Evolutionary conservation across 768 basidiomycete genomes (phyloP), one percentile per base, ranked within the genome.

Genomic region (Nidularia pulvinata): DNA sequence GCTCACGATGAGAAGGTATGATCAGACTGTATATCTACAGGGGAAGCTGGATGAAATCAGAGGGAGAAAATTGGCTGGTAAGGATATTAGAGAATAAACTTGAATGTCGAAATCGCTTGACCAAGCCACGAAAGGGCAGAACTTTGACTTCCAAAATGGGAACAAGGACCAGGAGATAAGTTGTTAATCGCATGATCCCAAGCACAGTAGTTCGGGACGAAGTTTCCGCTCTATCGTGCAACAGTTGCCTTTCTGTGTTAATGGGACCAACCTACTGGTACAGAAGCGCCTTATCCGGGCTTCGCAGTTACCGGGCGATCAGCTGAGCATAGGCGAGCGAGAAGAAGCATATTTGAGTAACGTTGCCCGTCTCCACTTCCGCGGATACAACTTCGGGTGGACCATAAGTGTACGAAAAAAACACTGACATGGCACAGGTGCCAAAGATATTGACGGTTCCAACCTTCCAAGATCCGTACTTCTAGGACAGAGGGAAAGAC

Each of bases 181-280:
- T 46, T 46, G 30, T 37, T 13, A 33, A 48, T 48, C 49, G n/a
- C 34, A 19, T 48, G 47, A 53, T 48, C 43, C 30, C 46, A 48
- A n/a, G n/a, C n/a, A n/a, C n/a, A 48, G 52, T 19, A 32, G 22
- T 35, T 53, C 52, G 52, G 52, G 30, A 53, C 47, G 52, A 53
- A 48, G 46, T 53, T 5, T 48, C 52, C 52, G 36, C 34, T 53
- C 46, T 30, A 47, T 44, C 52, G 52, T 53, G 33, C 32, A 13
- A n/a, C 25, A 37, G 9, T 49, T 53, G n/a, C 52, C 52, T 22
- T 53, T 53, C 52, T 53, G 52, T 19, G 45, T 25, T 46, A 46
- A 25, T 19, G 7, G 22, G 19, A 10, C 49, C 16, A 34, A 50
- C 45, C 11, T 46, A 19, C 22, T 46, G 45, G 45, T 7, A 10